phyloP scores from a whole-genome alignment of 2,329 filamentous ascomycete genomes.

The Sarocladium strictum region DNA sequence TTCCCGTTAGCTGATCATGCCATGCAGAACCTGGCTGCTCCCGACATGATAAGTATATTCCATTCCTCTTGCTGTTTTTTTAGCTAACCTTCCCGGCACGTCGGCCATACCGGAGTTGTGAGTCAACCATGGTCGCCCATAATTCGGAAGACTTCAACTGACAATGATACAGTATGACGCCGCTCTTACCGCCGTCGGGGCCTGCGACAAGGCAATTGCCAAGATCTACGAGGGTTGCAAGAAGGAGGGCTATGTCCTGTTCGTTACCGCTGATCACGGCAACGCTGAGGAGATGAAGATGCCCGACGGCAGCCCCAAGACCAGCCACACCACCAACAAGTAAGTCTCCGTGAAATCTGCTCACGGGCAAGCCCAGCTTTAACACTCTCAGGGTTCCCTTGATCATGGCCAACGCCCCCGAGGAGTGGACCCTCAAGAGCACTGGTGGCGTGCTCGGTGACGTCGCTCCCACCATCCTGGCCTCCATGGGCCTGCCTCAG shows the following conservation, averaged over 20 bases:
- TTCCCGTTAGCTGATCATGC: background rate
- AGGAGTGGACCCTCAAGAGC: conserved; percentile 75
- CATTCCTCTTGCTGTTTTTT: background rate
- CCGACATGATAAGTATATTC: conserved; percentile 63
- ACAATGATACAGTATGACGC: conserved; percentile 62
- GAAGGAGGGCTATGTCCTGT: conserved; percentile 85
- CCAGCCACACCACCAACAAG: conserved; percentile 94
- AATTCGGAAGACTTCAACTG: background rate
- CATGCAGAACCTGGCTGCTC: conserved; percentile 93
- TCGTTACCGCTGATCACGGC: conserved; percentile 94
- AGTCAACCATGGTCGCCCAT: background rate
- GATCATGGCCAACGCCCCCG: conserved; percentile 94
- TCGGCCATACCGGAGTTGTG: conserved; percentile 86
- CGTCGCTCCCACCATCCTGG: conserved; percentile 90
- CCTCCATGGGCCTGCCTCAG: conserved; percentile 83
- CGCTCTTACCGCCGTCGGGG: conserved; percentile 74
- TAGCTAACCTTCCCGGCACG: conserved; percentile 26
- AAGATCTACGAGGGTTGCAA: conserved; percentile 91
- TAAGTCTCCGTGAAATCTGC: background rate
- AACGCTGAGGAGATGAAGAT: conserved; percentile 99
- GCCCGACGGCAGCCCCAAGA: conserved; percentile 92
- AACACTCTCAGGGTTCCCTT: conserved; percentile 61
- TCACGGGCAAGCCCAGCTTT: background rate
- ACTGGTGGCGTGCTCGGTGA: conserved; percentile 84
- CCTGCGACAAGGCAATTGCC: conserved; percentile 92